Conservation (phyloP, 345 rosid species). For the Eucalyptus shirleyi region DNA sequence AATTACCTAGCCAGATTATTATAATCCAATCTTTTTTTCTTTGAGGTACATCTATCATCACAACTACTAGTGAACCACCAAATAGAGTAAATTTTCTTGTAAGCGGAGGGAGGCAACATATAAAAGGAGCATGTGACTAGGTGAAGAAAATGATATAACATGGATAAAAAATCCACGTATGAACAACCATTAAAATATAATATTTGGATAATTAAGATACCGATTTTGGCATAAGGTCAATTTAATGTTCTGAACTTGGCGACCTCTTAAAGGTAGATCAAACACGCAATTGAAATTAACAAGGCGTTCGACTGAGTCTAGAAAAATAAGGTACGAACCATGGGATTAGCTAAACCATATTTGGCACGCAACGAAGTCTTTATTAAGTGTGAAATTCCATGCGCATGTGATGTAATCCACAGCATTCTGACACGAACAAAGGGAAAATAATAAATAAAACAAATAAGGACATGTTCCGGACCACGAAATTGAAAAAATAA, state of each 20-base stretch:
- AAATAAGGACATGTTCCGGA: neutral
- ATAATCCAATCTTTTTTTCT: neutral
- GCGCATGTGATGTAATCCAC: neutral
- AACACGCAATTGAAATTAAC: neutral
- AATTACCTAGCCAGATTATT: neutral
- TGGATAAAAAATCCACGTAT: neutral
- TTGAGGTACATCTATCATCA: neutral
- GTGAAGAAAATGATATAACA: neutral
- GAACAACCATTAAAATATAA: neutral
- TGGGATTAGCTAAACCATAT: neutral
- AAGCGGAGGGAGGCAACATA: neutral
- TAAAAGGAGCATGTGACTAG: rapidly evolving
- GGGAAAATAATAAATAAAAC: neutral
- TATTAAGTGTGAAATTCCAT: neutral
- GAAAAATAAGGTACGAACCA: neutral
- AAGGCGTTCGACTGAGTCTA: neutral
- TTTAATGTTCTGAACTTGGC: neutral
- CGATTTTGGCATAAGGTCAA: neutral
- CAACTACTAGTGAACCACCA: rapidly evolving
- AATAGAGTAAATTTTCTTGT: neutral
- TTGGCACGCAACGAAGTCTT: neutral
- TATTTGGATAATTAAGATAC: neutral
- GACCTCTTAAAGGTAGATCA: neutral
- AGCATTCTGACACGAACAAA: neutral
- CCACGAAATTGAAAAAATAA: neutral